phyloP scores from a whole-genome alignment of 2,329 filamentous ascomycete genomes.

The Aspergillus proliferans region DNA sequence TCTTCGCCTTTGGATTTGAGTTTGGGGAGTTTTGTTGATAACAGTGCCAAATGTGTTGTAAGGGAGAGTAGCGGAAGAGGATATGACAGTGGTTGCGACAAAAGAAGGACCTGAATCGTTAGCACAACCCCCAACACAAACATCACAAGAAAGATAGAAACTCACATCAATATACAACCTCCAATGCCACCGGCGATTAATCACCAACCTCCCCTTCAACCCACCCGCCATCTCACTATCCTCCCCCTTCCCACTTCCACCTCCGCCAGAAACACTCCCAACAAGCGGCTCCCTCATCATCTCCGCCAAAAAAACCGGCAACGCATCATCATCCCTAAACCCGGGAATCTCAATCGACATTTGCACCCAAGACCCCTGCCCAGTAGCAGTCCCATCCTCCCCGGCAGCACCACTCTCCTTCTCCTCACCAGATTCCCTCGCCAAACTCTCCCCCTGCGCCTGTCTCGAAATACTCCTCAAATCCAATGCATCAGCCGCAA shows the following conservation, averaged over 20 bases:
- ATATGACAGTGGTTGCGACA: constrained; percentile 88
- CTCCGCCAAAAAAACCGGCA: constrained; percentile 77
- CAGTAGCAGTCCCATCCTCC: constrained; percentile 30
- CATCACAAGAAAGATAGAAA: constrained; percentile 2
- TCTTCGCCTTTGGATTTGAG: constrained; percentile 83
- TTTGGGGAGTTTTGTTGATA: constrained; percentile 75
- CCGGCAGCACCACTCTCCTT: constrained; percentile 20
- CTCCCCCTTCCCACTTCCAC: constrained; percentile 53
- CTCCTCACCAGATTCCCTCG: constrained; percentile 16
- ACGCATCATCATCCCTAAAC: constrained; percentile 80
- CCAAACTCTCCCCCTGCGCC: constrained; percentile 16
- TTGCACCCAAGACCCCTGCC: constrained; percentile 73
- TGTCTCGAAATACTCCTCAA: constrained; percentile 37
- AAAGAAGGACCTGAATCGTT: constrained; percentile 67
- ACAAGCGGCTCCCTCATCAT: constrained; percentile 85
- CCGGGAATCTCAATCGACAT: constrained; percentile 88
- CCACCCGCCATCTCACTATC: constrained; percentile 68
- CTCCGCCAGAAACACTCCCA: constrained; percentile 59
- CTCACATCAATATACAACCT: constrained; percentile 88
- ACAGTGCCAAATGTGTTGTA: constrained; percentile 86
- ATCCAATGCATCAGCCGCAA: constrained; percentile 30
- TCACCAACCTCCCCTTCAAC: constrained; percentile 65
- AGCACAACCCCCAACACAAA: not conserved
- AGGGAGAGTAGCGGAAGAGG: constrained; percentile 87
- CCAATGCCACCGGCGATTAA: constrained; percentile 93